phyloP scores from a whole-genome alignment of 345 rosid genomes.

The Brassica carinata region DNA sequence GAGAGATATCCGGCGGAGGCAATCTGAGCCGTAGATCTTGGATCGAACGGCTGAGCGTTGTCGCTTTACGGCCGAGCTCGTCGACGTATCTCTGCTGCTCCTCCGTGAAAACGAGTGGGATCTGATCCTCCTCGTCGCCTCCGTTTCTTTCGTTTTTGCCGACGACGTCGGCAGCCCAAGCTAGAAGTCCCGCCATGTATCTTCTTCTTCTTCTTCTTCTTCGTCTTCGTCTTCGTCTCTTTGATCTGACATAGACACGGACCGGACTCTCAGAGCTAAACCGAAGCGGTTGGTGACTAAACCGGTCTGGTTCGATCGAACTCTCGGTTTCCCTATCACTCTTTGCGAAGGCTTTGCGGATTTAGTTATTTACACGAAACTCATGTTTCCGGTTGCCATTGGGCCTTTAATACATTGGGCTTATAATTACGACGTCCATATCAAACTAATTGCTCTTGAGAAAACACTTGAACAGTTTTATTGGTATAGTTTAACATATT shows the following conservation, averaged over 20 bases:
- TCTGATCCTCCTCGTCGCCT: conserved; percentile 39
- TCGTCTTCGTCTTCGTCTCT: not conserved
- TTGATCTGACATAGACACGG: not conserved
- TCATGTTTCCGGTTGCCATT: too few relatives aligned
- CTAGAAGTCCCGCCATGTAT: conserved; percentile 78
- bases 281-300: conserved; percentile 25
- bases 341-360: too few relatives aligned
- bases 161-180: conserved; percentile 97
- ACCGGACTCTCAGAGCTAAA: conserved; percentile 12
- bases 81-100: conserved; percentile 71
- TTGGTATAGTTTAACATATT: too few relatives aligned
- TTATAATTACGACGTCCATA: too few relatives aligned
- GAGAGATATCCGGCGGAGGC: conserved; percentile 86
- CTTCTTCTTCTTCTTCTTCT: not conserved
- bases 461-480: too few relatives aligned
- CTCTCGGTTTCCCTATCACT: not conserved
- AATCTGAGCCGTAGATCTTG: conserved; percentile 82
- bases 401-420: too few relatives aligned
- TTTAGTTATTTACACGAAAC: too few relatives aligned
- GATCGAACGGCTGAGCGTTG: conserved; percentile 78
- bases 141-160: conserved; percentile 60
- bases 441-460: too few relatives aligned
- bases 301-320: conserved; percentile 11
- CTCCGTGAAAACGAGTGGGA: conserved; percentile 57
- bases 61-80: conserved; percentile 70